These are phyloP conservation scores for Boletus albobrunnescens DNA, from an alignment of 1,284 basidiomycete species.

Conservation along the genomic window DNA sequence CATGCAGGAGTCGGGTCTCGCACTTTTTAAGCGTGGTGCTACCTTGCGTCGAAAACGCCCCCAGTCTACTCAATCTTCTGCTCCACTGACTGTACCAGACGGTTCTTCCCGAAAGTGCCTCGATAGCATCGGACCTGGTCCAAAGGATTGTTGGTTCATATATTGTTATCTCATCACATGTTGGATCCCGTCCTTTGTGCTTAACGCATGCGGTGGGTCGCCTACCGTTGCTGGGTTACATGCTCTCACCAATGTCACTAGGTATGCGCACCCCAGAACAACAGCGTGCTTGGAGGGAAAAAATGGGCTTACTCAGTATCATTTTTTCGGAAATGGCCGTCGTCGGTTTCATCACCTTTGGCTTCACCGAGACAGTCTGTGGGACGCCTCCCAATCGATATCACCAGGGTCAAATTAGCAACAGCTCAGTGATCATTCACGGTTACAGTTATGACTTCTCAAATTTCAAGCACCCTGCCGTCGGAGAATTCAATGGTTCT, in stretches of 20 bases:
- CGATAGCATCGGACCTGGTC: conserved; percentile 75
- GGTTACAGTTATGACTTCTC: conserved; percentile 92
- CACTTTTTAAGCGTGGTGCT: conserved; percentile 79
- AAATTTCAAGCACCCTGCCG: conserved; percentile 77
- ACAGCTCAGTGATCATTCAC: conserved; percentile 86
- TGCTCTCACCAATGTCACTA: conserved; percentile 29
- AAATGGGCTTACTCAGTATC: conserved; percentile 89
- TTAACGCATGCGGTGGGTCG: conserved; percentile 62
- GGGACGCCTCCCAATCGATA: conserved; percentile 80
- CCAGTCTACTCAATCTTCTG: conserved; percentile 39
- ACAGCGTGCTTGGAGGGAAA: conserved; percentile 96
- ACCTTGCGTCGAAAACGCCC: conserved; percentile 70
- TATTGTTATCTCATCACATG: conserved; percentile 89
- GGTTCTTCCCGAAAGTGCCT: conserved; percentile 56
- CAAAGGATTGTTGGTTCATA: conserved; percentile 92
- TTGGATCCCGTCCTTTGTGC: conserved; percentile 74
- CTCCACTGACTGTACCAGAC: conserved; percentile 36
- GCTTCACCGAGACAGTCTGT: conserved; percentile 96
- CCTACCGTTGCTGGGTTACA: neutral
- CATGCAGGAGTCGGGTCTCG: conserved; percentile 81
- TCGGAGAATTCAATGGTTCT: conserved; percentile 67
- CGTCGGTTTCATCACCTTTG: conserved; percentile 98
- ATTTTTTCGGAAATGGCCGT: conserved; percentile 81
- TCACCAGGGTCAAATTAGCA: conserved; percentile 74
- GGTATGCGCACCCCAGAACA: conserved; percentile 91